Conservation (phyloP, 148 eudicot genomes). For the Rhododendron kiyosumense region DNA sequence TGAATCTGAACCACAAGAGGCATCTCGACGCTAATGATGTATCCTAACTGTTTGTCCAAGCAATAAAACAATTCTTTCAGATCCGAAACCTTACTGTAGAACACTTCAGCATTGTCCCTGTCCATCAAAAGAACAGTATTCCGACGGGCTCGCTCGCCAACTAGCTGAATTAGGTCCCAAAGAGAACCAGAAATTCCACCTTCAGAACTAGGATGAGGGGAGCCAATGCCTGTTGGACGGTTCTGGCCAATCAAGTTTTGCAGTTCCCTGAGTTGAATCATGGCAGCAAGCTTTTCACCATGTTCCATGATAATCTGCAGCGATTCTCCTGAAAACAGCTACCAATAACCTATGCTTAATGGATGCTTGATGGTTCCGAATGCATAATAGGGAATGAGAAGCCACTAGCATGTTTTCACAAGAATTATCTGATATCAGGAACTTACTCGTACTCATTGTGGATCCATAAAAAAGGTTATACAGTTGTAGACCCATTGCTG, state of each 20-base stretch:
- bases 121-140: constrained; percentile 93
- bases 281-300: constrained; percentile 88
- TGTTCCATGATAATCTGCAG: constrained; percentile 91
- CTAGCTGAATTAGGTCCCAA: constrained; percentile 93
- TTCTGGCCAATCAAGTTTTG: constrained; percentile 65
- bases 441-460: neutral
- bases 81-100: constrained; percentile 91
- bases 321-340: constrained; percentile 55
- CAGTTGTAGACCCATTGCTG: neutral
- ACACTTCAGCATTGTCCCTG: constrained; percentile 95
- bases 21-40: constrained; percentile 55
- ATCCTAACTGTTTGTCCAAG: constrained; percentile 61
- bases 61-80: constrained; percentile 77
- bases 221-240: constrained; percentile 37
- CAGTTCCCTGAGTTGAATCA: constrained; percentile 84
- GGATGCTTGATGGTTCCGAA: neutral
- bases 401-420: neutral
- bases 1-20: constrained; percentile 56
- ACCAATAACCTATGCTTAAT: neutral
- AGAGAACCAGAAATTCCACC: constrained; percentile 64
- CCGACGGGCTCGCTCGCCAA: constrained; percentile 86
- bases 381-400: neutral
- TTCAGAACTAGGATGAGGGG: constrained; percentile 37
- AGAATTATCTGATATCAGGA: neutral
- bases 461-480: neutral